Evolutionary conservation across 2,329 filamentous ascomycete species (phyloP), one percentile per base, ranked within the genome.

Genomic region (Lojkania enalia): DNA sequence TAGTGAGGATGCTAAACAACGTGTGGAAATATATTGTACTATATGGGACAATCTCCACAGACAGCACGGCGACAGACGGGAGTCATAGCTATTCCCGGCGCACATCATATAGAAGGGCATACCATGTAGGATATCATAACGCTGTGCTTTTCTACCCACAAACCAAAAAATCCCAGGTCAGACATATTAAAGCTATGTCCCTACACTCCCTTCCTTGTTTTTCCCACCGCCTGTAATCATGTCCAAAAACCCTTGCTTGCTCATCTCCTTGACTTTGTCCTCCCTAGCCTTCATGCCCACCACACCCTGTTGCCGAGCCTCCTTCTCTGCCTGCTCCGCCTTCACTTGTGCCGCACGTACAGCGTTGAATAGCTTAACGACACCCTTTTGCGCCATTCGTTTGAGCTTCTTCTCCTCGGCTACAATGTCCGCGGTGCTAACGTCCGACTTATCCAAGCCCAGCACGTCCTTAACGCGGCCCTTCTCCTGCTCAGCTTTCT

Each of bases 351-450:
- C 91, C 16, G 89, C 89, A 33, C 92, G 80, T 21, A 99, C 90
- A 0, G 94, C 94, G 69, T 97, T 96, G 74, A 99, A 99, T 46
- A 99, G 77, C 76, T 92, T 95, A 18, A 97, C 86, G 30, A 99
- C 94, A 81, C 92, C 92, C 42, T 90, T 81, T 72, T 96, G 90
- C 33, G 91, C 91, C 37, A 88, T 90, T 76, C 95, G 94, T 61
- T 88, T 83, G 63, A 97, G 70, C 52, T 83, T 77, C 73, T 85
- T 86, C 76, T 97, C 92, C 59, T 85, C 81, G 63, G 87, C 88
- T 13, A 78, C 71, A 5, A 82, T 75, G 3, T 73, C 71, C 4
- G 78, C 81, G 2, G 76, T 77, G 46, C 71, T 74, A 27, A 72
- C 62, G 4, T 66, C 65, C 1, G 64, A 52, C n/a, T 80, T 81